Base-by-base conservation (phyloP, 2,329 filamentous ascomycete species). In the Trichoderma semiorbis region DNA sequence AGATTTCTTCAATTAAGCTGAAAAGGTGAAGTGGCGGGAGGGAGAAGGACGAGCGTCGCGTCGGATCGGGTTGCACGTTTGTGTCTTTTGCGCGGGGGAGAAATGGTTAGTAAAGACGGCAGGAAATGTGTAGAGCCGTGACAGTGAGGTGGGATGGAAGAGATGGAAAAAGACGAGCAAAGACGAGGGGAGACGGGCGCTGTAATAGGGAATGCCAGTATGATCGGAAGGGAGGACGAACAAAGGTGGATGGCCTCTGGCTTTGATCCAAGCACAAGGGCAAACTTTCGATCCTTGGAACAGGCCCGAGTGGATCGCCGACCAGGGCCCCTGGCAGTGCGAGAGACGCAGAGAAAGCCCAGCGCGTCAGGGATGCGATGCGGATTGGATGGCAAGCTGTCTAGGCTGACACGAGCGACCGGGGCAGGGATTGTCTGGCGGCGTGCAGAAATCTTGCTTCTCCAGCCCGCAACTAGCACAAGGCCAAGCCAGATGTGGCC, bases 291-390 rank as follows among this genome's bases (percentile, higher is more conserved):
- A 60, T 71, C 63, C 73, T 72, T 73, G 73, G 62, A 73, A 72
- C 50, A 71, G 65, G 73, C 64, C 72, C 74, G 72, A 70, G 74
- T 74, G 74, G 74, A 74, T 74, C 68, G 68, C 39, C 71, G 73
- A 73, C 74, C 73, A 68, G 73, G 74, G 72, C 26, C 65, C 65
- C 53, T 68, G 65, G 53, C 65, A 26, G 32, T 57, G 64, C 61
- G 36, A 65, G 55, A 53, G 62, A 65, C 36, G 61, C 36, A 65
- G 62, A 28, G 16, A 57, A 67, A 67, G 64, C 64, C 64, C 64
- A 61, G 66, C 66, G 66, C 66, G 66, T 69, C 66, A 69, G 71
- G 62, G 43, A 55, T 62, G 67, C 26, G 26, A 69, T 58, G 55
- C 66, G 66, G 73, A 73, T 72, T 72, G 74, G 69, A 63, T 70